Evolutionary conservation across 2,329 filamentous ascomycete genomes (phyloP).

Genomic region (Ascochyta clinopodiicola): DNA sequence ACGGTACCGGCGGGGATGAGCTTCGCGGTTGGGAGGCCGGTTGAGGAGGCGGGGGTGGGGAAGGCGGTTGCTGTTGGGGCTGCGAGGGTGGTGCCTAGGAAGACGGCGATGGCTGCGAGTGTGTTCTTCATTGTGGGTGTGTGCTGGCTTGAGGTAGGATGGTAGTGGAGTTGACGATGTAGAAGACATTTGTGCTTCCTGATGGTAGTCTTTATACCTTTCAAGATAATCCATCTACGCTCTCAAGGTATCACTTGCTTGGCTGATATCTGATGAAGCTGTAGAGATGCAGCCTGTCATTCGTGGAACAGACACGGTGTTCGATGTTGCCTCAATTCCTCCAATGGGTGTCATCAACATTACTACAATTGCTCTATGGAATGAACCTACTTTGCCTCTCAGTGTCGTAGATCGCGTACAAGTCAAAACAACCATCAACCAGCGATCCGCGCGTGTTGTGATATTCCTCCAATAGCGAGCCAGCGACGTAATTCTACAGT

Average conservation of each 20-base stretch:
- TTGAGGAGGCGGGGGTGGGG: constrained; percentile 10
- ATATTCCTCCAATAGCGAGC: constrained; percentile 10
- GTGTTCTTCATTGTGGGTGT: constrained; percentile 26
- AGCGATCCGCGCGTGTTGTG: not conserved
- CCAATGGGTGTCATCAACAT: not conserved
- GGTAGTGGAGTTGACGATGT: not conserved
- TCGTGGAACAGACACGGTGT: not conserved
- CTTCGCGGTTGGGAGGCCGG: constrained; percentile 11
- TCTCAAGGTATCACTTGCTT: not conserved
- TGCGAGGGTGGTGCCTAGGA: constrained; percentile 23
- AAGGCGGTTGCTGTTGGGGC: constrained; percentile 19
- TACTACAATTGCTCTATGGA: not conserved
- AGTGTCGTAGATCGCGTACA: not conserved
- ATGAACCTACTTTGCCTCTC: not conserved
- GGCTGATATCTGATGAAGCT: not conserved
- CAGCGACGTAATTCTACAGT: no score
- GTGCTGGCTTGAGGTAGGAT: not conserved
- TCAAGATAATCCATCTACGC: not conserved
- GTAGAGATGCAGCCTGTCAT: not conserved
- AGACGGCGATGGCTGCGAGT: constrained; percentile 22
- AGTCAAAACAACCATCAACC: not conserved
- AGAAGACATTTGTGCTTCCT: not conserved
- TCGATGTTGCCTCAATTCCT: not conserved
- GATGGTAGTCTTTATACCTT: not conserved
- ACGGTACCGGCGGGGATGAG: constrained; percentile 12